Evolutionary conservation across 371 early-diverging fungal species (phyloP).

Genomic region (Blastocladiella emersonii): DNA sequence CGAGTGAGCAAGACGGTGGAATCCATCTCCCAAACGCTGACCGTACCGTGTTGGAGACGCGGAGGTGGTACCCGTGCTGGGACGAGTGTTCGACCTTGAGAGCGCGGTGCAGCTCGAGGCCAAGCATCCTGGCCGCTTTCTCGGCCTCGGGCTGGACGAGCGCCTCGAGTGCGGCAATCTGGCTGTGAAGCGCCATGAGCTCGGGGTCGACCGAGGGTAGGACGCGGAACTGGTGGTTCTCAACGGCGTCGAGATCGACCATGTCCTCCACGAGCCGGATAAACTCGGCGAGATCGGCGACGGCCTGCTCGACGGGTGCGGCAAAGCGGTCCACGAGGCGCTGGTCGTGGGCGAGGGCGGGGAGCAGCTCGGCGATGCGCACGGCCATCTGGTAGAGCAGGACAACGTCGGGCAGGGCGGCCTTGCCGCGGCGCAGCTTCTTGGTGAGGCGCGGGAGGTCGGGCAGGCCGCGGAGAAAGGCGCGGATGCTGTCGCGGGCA

Average conservation of each 20-base stretch:
- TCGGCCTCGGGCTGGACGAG: slow-evolving; percentile 41
- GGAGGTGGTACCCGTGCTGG: slow-evolving; percentile 72
- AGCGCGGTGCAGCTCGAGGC: slow-evolving; percentile 70
- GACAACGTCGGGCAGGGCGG: slow-evolving; percentile 76
- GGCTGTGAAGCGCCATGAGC: slow-evolving; percentile 35
- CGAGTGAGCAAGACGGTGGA: not conserved
- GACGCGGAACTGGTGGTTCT: slow-evolving; percentile 78
- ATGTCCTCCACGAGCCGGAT: slow-evolving; percentile 72
- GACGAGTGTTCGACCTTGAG: slow-evolving; percentile 74
- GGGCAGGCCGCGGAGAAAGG: slow-evolving; percentile 62
- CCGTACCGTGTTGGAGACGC: slow-evolving; percentile 58
- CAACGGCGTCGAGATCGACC: slow-evolving; percentile 74
- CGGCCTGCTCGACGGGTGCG: slow-evolving; percentile 22
- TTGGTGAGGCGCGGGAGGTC: slow-evolving; percentile 77
- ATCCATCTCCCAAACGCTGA: no score
- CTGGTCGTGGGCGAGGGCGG: slow-evolving; percentile 23
- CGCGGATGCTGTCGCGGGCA: slow-evolving; percentile 52
- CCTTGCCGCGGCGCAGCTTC: slow-evolving; percentile 63
- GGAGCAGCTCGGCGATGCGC: slow-evolving; percentile 51
- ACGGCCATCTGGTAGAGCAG: slow-evolving; percentile 76
- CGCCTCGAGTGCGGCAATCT: slow-evolving; percentile 40
- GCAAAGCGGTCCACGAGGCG: not conserved
- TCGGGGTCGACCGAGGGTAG: slow-evolving; percentile 66
- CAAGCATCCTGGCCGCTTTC: slow-evolving; percentile 43
- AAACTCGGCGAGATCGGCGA: slow-evolving; percentile 40